Base-by-base conservation (phyloP, 2,329 filamentous ascomycete genomes). In the Periglandula ipomoeae region DNA sequence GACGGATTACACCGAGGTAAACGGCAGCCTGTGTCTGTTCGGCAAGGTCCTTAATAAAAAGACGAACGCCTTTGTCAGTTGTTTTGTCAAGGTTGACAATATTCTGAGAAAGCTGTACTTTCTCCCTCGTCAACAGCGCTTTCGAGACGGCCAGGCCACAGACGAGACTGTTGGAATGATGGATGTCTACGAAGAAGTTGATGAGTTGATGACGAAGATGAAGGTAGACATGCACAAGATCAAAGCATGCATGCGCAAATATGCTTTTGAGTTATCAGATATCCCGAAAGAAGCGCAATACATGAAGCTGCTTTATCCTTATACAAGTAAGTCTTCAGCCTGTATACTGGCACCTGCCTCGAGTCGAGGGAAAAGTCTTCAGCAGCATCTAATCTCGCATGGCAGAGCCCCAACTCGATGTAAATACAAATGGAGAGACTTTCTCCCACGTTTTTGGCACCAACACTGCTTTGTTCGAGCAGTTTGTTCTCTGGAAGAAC, bases 401-500 rank as follows among this genome's bases (percentile, higher is more conserved):
- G 9, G 8, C 47, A 80, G 76, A 91, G 63, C 81, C 84, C 39
- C 73, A 76, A 17, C 66, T 98, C 32, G 77, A 88, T n/a, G 72
- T 79, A 47, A 84, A 85, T 52, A 69, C 79, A 5, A 79, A 74
- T 37, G 93, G 93, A 24, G 83, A 95, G 64, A 97, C 93, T 0
- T 98, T 91, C 62, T 96, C 91, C 1, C 87, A 88, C 55, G 84
- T 95, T 22, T 98, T 98, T 57, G 93, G 94, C 24, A 85, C 86
- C 49, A 95, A 93, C 65, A 98, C 93, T 0, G 82, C 88, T 1
- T 75, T 98, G 0, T 98, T 98, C 58, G 93, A 98, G 67, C 93
- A 98, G 59, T 98, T 98, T 62, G 93, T 98, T 19, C 76, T 98
- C 5, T 96, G 90, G 87, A 97, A 96, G 70, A 95, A 95, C 62